Evolutionary conservation across 2,329 filamentous ascomycete genomes (phyloP), one percentile per base, ranked within the genome.

Genomic region (Aurifilum marmelostoma): DNA sequence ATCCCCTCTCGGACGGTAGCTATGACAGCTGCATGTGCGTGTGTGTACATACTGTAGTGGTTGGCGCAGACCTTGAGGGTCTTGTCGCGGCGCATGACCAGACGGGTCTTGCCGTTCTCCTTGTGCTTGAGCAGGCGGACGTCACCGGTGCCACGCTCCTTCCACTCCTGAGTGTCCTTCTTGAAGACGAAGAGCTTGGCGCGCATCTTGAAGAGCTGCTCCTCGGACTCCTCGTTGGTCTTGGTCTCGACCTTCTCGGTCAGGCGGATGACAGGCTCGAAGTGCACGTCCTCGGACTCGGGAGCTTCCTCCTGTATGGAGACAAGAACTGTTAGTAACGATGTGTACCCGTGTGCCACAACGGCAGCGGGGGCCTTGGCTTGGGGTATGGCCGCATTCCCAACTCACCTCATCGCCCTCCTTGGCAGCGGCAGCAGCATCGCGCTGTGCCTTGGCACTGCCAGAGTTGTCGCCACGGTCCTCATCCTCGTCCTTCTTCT

Each of bases 61-160:
- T 99, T 99, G 80, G 96, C 96, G 91, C 96, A 99, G 83, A 99
- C 96, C 89, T 99, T 99, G 85, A 98, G 90, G 71, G 96, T 99
- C 93, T 98, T 98, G 87, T 99, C 96, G 80, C 96, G 89, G 81
- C 96, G 92, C 96, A 99, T 99, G 76, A 99, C 96, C 77, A 99
- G 86, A 76, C 96, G 90, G 70, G 94, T 97, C 91, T 98, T 98
- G 83, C 92, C 90, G 81, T 97, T 97, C 86, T 97, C 94, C 88
- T 94, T 96, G 88, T 99, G 96, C 90, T 97, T 98, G 79, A 99
- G 87, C 82, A 99, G 88, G 78, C 95, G 90, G 73, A 98, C 94
- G 77, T 98, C 95, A 76, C 96, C 96, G 73, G 96, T 98, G 74
- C 96, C 96, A 79, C 96, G 92, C 89, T 99, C 96, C 88, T 98